Evolutionary conservation across 352 stramenopile species (phyloP).

Genomic region (Saprolegnia diclina): DNA sequence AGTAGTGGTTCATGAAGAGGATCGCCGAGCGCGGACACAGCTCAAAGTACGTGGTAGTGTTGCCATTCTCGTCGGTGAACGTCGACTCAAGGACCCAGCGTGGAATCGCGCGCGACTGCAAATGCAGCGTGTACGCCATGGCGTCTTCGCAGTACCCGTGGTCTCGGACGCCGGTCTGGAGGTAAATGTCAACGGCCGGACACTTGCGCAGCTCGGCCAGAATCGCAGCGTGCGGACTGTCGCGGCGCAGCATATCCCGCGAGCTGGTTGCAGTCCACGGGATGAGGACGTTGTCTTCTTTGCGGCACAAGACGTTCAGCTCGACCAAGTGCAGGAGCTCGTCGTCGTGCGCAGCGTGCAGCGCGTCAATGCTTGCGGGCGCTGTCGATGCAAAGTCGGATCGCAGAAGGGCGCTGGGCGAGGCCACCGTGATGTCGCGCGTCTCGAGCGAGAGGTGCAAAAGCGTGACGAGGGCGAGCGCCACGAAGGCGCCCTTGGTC

Average conservation of each 20-base stretch:
- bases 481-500: no score
- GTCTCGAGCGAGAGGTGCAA: no score
- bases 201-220: conserved; percentile 27
- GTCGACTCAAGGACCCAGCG: conserved; percentile 35
- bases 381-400: no score
- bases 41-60: conserved; percentile 38
- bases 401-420: no score
- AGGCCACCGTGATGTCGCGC: no score
- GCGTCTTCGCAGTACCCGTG: conserved; percentile 66
- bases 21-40: conserved; percentile 43
- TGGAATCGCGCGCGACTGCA: conserved; percentile 37
- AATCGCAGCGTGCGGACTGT: not conserved
- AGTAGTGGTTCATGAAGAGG: conserved; percentile 60
- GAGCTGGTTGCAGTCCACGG: not conserved
- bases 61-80: not conserved
- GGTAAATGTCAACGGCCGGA: conserved; percentile 52
- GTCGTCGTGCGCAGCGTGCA: not conserved
- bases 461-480: no score
- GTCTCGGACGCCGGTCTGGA: conserved; percentile 39
- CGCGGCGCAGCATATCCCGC: not conserved
- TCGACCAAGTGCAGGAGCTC: conserved; percentile 6
- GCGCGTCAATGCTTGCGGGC: no score
- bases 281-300: not conserved
- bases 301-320: not conserved
- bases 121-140: conserved; percentile 43